Evolutionary conservation across 306 rosid species (phyloP), one percentile per base, ranked within the genome.

Genomic region (Trichosanthes truncata): DNA sequence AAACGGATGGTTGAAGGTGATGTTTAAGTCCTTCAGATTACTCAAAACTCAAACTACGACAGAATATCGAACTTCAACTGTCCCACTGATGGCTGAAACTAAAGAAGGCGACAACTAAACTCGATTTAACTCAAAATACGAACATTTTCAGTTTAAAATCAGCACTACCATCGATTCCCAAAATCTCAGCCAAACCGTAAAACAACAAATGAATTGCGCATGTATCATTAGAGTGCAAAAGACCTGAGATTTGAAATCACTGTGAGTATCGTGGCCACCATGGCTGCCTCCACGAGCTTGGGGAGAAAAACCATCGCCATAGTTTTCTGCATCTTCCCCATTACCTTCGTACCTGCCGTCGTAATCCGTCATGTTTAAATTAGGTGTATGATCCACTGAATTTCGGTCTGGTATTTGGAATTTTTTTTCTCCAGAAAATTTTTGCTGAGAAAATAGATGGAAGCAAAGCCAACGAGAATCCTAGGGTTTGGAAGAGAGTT

Each of bases 171-270:
- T 46, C 41, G 25, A 73, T 43, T 17, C 55, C 21, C 43, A 61
- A 77, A n/a, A 29, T 43, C 33, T 52, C 11, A 53, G n/a, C 9
- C 72, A 61, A 56, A 14, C n/a, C 14, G 12, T 81, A 74, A 72
- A 52, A 15, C 13, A 29, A 59, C 13, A 10, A 9, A 33, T 9
- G 26, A 78, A 31, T 76, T 25, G 60, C 0, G 53, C 7, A 2
- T 8, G 33, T 3, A 18, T 78, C 8, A 1, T 1, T 43, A 9
- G 0, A 29, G 25, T 5, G 13, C 36, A 49, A 3, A 66, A 69
- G 80, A 95, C 99, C 80, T 82, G 92, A 80, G 96, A 86, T 88
- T 91, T 95, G 81, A 94, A 86, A 80, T 90, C 97, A 78, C 53
- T 83, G 83, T 84, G 84, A 78, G 90, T 90, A 12, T 90, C 88